phyloP scores from a whole-genome alignment of 495 filamentous ascomycete species.

The Neurospora pannonica region DNA sequence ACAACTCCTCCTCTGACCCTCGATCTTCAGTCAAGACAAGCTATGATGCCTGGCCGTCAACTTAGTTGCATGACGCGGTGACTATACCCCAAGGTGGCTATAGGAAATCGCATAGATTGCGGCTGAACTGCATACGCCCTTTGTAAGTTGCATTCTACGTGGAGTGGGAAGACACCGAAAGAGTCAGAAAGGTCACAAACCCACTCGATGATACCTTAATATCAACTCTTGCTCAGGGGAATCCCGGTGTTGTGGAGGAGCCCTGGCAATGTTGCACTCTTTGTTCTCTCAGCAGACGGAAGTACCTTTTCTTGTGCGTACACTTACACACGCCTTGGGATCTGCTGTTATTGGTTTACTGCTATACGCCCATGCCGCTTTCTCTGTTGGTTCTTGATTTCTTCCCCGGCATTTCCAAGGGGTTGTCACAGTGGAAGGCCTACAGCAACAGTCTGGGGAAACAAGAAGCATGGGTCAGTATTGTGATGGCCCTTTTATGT shows the following conservation, averaged over 20 bases:
- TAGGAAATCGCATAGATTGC: neutral
- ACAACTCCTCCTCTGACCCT: neutral
- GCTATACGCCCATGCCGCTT: neutral
- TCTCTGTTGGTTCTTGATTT: neutral
- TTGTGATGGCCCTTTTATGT: neutral
- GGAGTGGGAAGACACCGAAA: neutral
- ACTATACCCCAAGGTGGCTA: neutral
- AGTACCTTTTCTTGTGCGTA: neutral
- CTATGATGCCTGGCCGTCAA: neutral
- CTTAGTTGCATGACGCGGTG: neutral
- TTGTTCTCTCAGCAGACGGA: neutral
- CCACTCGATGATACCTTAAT: neutral
- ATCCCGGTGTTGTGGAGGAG: neutral
- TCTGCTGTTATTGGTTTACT: neutral
- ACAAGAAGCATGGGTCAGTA: neutral
- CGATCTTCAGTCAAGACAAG: neutral
- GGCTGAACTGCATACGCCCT: neutral
- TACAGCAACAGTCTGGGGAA: neutral
- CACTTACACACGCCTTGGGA: neutral
- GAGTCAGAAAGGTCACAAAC: neutral
- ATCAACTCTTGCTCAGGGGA: neutral
- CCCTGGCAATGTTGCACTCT: neutral
- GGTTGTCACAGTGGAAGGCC: neutral
- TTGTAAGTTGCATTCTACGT: neutral
- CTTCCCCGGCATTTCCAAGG: neutral